Conservation (phyloP, 768 basidiomycete genomes). For the Sporobolomyces phaffii region DNA sequence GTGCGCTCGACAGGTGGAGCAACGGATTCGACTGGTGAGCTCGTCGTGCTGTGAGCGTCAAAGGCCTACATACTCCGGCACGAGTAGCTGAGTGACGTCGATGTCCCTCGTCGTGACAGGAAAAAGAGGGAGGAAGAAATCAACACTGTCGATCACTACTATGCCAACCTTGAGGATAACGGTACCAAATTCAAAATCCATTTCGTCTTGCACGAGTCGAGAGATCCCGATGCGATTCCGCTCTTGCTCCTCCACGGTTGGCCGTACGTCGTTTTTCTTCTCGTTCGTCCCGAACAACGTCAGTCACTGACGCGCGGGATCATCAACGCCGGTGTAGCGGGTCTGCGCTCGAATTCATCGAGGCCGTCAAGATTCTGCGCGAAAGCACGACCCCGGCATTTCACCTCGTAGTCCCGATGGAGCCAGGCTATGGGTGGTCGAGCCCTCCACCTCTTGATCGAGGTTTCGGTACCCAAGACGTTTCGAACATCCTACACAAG, state of each 20-base stretch:
- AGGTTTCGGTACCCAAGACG: conserved; percentile 29
- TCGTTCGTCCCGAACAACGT: no score
- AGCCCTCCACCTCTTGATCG: conserved; percentile 19
- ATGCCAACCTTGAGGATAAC: conserved; percentile 22
- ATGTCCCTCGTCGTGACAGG: neutral
- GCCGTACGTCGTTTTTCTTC: conserved; percentile 23
- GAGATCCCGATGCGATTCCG: conserved; percentile 40
- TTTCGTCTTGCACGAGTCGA: conserved; percentile 41
- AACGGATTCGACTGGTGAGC: conserved; percentile 33
- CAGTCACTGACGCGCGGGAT: no score
- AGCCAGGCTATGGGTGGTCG: conserved; percentile 38
- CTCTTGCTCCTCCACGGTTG: conserved; percentile 43
- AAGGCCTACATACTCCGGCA: no score
- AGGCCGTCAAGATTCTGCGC: conserved; percentile 35
- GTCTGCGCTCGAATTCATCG: conserved; percentile 40
- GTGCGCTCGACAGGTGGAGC: conserved; percentile 34
- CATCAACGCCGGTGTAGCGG: conserved; percentile 11
- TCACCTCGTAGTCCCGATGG: conserved; percentile 38
- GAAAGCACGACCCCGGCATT: conserved; percentile 25
- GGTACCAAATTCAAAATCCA: conserved; percentile 33
- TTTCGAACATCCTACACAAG: conserved; percentile 26
- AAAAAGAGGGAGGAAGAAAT: conserved; percentile 28
- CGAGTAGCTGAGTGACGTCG: no score
- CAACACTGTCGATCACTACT: conserved; percentile 38
- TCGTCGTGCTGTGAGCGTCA: no score